Percentiles rank a stretch among this genome's conserved stretches.
These are phyloP conservation scores for Tetradesmus obliquus DNA, from an alignment of 139 green algal genomes.

Conservation along the genomic window DNA sequence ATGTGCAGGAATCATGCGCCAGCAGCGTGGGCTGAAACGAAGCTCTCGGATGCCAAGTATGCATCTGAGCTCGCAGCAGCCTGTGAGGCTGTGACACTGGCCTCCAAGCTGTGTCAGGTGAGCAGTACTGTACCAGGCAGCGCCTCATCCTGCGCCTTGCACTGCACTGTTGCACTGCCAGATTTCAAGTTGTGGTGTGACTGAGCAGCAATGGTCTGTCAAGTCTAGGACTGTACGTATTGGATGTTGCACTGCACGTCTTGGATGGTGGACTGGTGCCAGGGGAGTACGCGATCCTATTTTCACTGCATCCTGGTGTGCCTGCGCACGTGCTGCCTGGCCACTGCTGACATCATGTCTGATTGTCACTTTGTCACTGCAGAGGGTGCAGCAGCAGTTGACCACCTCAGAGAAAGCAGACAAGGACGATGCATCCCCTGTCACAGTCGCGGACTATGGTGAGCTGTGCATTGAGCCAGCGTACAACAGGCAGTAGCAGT, in stretches of 20 bases:
- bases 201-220: too few species aligned
- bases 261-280: too few species aligned
- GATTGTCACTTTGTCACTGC: neutral
- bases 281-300: neutral
- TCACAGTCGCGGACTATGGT: conserved; percentile 97
- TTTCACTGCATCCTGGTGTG: neutral
- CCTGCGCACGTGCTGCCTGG: neutral
- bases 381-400: conserved; percentile 82
- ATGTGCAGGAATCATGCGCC: conserved; percentile 21
- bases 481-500: neutral
- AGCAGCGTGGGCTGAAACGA: neutral
- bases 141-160: neutral
- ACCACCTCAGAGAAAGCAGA: conserved; percentile 67
- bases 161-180: neutral
- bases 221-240: too few species aligned
- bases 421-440: conserved; percentile 92
- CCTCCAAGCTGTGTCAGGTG: conserved; percentile 74
- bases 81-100: conserved; percentile 72
- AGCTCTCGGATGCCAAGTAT: conserved; percentile 17
- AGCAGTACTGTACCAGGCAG: neutral
- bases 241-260: too few species aligned
- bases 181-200: too few species aligned
- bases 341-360: neutral
- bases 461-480: neutral
- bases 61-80: conserved; percentile 69